These are phyloP conservation scores for Fusarium nurragi DNA, from an alignment of 2,329 filamentous ascomycete genomes.

Conservation along the genomic window DNA sequence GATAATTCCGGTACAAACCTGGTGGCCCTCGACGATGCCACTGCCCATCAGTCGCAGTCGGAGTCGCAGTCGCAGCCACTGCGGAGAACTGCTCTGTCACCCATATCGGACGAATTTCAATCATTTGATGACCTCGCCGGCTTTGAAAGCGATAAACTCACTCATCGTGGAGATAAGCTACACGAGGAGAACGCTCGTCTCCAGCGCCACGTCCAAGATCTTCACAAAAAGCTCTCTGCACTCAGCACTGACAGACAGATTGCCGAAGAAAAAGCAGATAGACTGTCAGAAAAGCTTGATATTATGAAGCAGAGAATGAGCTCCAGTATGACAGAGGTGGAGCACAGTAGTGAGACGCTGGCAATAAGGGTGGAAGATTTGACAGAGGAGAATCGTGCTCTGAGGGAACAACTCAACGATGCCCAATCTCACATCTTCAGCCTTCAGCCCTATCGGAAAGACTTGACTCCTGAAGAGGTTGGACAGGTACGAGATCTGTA, in stretches of 20 bases:
- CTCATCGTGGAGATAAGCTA: slow-evolving; percentile 14
- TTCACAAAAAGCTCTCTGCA: slow-evolving; percentile 29
- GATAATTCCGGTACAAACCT: slow-evolving; percentile 5
- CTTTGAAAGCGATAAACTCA: slow-evolving; percentile 25
- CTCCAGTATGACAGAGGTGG: slow-evolving; percentile 37
- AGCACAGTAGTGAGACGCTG: slow-evolving; percentile 39
- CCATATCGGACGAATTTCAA: slow-evolving; percentile 30
- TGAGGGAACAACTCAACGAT: slow-evolving; percentile 49
- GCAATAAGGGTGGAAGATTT: slow-evolving; percentile 36
- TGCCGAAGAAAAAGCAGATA: slow-evolving; percentile 45
- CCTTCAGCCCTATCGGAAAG: slow-evolving; percentile 53
- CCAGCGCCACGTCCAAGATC: slow-evolving; percentile 34
- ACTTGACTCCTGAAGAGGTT: slow-evolving; percentile 51
- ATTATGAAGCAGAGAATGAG: slow-evolving; percentile 41
- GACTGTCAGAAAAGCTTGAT: slow-evolving; percentile 38
- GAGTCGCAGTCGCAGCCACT: slow-evolving; percentile 11
- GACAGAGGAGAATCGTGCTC: slow-evolving; percentile 41
- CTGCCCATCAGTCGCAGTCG: slow-evolving; percentile 17
- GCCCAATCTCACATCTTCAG: slow-evolving; percentile 54
- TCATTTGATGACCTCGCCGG: slow-evolving; percentile 28
- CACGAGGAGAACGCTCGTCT: slow-evolving; percentile 30
- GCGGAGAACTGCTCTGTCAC: slow-evolving; percentile 2
- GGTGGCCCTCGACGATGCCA: slow-evolving; percentile 8
- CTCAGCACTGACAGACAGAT: slow-evolving; percentile 44
- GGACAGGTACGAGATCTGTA: slow-evolving; percentile 44